Conservation (phyloP, 2,329 filamentous ascomycete genomes). For the Thielaviopsis punctulata region DNA sequence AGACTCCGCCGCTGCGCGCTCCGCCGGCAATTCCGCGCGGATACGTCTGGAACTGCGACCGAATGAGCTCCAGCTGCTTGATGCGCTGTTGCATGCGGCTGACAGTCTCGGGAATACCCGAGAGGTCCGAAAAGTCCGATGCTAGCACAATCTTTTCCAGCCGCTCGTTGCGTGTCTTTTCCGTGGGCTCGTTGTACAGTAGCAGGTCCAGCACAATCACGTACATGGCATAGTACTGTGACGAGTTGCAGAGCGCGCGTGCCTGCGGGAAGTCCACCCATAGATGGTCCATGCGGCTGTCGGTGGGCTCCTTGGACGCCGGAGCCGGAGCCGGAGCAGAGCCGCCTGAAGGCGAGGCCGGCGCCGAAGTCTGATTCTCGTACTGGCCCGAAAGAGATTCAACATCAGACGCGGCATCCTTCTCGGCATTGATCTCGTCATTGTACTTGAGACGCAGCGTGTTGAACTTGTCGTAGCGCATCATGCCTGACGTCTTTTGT, state of each 20-base stretch:
- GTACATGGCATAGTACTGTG: conserved; percentile 95
- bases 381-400: too few species aligned
- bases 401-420: conserved; percentile 18
- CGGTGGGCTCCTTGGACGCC: conserved; percentile 37
- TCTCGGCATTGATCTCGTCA: conserved; percentile 64
- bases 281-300: conserved; percentile 83
- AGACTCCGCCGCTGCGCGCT: neutral
- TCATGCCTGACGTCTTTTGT: conserved; percentile 83
- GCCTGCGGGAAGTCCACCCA: conserved; percentile 95
- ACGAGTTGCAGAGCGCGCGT: conserved; percentile 87
- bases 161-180: conserved; percentile 91
- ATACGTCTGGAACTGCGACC: conserved; percentile 87
- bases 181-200: conserved; percentile 86
- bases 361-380: neutral
- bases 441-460: conserved; percentile 92
- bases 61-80: conserved; percentile 87
- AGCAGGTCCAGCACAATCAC: conserved; percentile 93
- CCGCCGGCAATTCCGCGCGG: conserved; percentile 39
- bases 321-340: conserved; percentile 14
- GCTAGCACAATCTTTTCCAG: conserved; percentile 98
- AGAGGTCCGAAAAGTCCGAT: conserved; percentile 93
- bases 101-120: conserved; percentile 86
- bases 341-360: too few species aligned
- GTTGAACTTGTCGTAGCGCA: conserved; percentile 97
- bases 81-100: conserved; percentile 82